phyloP scores from a whole-genome alignment of 2,329 filamentous ascomycete species.

The Fusarium sp. region DNA sequence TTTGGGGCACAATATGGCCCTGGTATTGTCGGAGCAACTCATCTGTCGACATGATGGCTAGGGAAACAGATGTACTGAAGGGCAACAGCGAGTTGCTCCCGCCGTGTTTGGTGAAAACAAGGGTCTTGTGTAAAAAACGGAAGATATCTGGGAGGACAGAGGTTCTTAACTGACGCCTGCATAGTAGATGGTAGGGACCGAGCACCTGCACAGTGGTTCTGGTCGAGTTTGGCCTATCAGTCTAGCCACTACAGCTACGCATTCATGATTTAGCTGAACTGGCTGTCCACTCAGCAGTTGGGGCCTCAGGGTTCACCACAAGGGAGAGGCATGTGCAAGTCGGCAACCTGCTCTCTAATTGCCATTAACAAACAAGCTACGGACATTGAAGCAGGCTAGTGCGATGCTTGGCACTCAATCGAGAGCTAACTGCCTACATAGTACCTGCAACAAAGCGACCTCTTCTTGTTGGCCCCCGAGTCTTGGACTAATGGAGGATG shows the following conservation, averaged over 20 bases:
- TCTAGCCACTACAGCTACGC: constrained; percentile 18
- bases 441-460: constrained; percentile 16
- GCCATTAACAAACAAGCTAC: constrained; percentile 22
- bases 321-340: constrained; percentile 26
- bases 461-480: constrained; percentile 9
- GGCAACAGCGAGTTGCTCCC: constrained; percentile 22
- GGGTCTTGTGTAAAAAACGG: constrained; percentile 1
- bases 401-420: constrained; percentile 22
- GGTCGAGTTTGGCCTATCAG: constrained; percentile 28
- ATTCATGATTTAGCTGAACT: constrained; percentile 14
- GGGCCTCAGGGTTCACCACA: constrained; percentile 15
- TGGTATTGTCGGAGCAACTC: constrained; percentile 53
- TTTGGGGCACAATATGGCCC: constrained; percentile 57
- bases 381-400: constrained; percentile 11
- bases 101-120: constrained; percentile 17
- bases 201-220: constrained; percentile 18
- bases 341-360: constrained; percentile 15
- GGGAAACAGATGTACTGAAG: constrained; percentile 3
- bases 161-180: constrained; percentile 34
- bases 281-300: constrained; percentile 19
- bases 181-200: constrained; percentile 17
- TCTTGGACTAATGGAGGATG: constrained; percentile 29
- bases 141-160: constrained; percentile 18
- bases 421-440: background rate
- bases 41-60: constrained; percentile 36